A percentile compares a stretch with the other conserved stretches of the same genome.
phyloP scores from a whole-genome alignment of 768 basidiomycete species.

The Naganishia vaughanmartiniae region DNA sequence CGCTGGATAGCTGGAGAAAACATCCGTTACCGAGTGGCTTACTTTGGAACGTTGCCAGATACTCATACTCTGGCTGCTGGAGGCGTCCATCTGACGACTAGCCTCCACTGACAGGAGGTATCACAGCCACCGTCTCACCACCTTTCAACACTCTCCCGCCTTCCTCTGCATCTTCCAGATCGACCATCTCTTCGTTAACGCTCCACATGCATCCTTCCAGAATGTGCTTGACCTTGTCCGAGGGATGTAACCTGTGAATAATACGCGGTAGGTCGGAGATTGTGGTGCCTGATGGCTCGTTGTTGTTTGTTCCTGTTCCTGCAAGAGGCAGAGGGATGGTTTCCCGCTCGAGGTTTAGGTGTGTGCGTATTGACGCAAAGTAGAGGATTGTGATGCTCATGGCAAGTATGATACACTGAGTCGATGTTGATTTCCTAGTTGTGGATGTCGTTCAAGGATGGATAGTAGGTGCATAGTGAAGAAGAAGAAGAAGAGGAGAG shows the following conservation, averaged over 20 bases:
- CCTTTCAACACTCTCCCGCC: not conserved
- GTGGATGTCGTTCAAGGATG: too few species aligned
- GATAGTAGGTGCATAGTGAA: too few species aligned
- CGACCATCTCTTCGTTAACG: conserved; percentile 28
- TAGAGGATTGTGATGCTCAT: conserved; percentile 28
- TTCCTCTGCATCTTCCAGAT: conserved; percentile 19
- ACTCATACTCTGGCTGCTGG: too few species aligned
- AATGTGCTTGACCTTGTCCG: conserved; percentile 11
- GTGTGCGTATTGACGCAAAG: conserved; percentile 30
- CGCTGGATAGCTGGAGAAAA: too few species aligned
- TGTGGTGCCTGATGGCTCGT: not conserved
- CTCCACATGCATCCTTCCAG: conserved; percentile 29
- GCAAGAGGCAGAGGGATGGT: conserved; percentile 7
- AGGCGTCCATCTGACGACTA: not conserved
- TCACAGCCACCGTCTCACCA: conserved; percentile 21
- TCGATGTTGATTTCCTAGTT: too few species aligned
- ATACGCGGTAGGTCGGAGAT: conserved; percentile 1
- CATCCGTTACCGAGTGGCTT: too few species aligned
- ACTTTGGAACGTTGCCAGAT: too few species aligned
- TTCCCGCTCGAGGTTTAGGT: conserved; percentile 22
- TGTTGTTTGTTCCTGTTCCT: not conserved
- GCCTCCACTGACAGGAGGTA: conserved; percentile 30
- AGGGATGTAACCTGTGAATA: conserved; percentile 9
- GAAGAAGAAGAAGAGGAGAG: too few species aligned
- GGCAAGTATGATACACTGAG: not conserved